Evolutionary conservation across 164 flowering plant species (phyloP), one percentile per base, ranked within the genome.

Genomic region (Stephania japonica): DNA sequence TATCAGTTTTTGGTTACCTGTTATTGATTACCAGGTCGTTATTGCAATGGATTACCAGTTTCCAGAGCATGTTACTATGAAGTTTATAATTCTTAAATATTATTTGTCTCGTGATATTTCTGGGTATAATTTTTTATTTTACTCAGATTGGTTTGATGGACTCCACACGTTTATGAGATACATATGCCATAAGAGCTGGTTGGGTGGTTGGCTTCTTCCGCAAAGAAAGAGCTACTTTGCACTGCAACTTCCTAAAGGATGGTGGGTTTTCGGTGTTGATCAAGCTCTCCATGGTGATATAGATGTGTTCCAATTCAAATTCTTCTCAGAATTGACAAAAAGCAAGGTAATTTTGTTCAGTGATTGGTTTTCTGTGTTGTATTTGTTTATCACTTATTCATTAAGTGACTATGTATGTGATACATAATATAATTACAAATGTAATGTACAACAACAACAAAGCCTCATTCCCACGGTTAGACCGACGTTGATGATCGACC

Each of bases 251-350:
- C 96, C 99, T 12, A 85, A 90, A 82, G 76, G 94, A 70, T 96
- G 99, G 99, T 96, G 99, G 99, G 81, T 96, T 42, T 96, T 96
- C 86, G 99, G 99, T 72, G 87, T 96, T 77, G 99, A 93, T 83
- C 87, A 87, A 69, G 98, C 99, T 66, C 99, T 96, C 63, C 98
- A 96, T 84, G 80, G 84, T 72, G 99, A 93, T 83, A 96, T 96
- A 84, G 98, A 96, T 86, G 96, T 88, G 32, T 91, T 88, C 84
- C 99, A 96, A 79, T 96, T 96, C 85, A 92, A 91, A 71, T 96
- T 96, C 85, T 93, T 96, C 79, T 81, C 93, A 68, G 96, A 96
- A 71, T 72, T 93, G 64, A 82, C 84, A 21, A 84, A 81, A 77
- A 75, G 85, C 12, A 90, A 92, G 99, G 99, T 93, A 86, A 24